phyloP scores from a whole-genome alignment of 352 stramenopile species.

The Globisporangium cederbergense region DNA sequence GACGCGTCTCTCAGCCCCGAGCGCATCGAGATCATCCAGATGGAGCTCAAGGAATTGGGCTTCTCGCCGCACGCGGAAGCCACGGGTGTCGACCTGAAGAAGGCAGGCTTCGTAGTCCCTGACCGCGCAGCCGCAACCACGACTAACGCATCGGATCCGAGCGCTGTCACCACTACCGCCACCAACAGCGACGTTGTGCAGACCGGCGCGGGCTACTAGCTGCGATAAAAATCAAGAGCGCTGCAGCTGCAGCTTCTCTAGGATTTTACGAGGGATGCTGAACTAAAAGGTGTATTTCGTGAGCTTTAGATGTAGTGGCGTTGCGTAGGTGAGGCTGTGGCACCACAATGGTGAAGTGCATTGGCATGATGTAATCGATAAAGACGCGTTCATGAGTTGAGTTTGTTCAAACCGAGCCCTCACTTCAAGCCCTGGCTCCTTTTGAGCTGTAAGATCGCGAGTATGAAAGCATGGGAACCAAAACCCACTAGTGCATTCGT shows the following conservation, averaged over 20 bases:
- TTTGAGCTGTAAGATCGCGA: no score
- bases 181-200: neutral
- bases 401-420: no score
- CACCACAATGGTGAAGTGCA: no score
- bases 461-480: no score
- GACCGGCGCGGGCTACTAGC: neutral
- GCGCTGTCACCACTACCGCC: neutral
- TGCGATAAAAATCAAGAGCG: neutral
- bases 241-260: neutral
- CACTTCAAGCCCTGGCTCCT: no score
- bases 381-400: no score
- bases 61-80: slow-evolving; percentile 5
- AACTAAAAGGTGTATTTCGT: no score
- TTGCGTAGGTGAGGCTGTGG: no score
- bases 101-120: slow-evolving; percentile 2
- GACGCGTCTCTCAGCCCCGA: neutral
- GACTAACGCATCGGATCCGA: neutral
- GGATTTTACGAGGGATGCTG: no score
- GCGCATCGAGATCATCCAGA: slow-evolving; percentile 13
- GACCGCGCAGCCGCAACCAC: slow-evolving; percentile 1
- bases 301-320: no score
- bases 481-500: no score
- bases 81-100: slow-evolving; percentile 7
- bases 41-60: slow-evolving; percentile 8
- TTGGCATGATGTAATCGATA: no score